Evolutionary conservation across 164 flowering plant genomes (phyloP).

Genomic region (Stephania cephalantha): DNA sequence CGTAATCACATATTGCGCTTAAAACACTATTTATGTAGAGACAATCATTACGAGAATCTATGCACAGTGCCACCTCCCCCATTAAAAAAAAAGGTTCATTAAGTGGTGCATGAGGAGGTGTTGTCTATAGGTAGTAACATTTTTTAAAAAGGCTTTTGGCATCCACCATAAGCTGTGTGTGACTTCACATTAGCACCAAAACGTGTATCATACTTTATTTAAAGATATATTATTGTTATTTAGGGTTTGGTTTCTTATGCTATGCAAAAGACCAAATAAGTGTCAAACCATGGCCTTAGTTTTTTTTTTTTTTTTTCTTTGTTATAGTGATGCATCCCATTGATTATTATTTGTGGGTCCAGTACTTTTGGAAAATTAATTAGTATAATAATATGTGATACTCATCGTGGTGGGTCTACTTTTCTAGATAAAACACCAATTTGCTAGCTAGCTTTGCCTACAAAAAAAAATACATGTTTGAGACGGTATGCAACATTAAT

Average conservation of each 20-base stretch:
- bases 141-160: background rate
- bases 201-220: background rate
- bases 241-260: background rate
- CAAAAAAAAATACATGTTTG: no score
- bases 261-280: background rate
- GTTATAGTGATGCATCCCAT: background rate
- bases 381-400: no score
- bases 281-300: background rate
- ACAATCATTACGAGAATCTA: constrained; percentile 1
- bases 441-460: no score
- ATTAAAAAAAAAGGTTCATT: background rate
- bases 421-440: no score
- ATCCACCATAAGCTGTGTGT: background rate
- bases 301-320: background rate
- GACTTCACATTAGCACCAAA: background rate
- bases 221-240: background rate
- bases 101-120: background rate
- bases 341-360: background rate
- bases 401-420: no score
- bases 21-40: background rate
- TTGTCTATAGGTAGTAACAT: background rate
- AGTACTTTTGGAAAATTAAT: background rate
- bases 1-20: background rate
- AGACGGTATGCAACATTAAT: no score
- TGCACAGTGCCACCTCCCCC: background rate